Base-by-base conservation (phyloP, 2,329 filamentous ascomycete species). In the Paramyrothecium roridum region DNA sequence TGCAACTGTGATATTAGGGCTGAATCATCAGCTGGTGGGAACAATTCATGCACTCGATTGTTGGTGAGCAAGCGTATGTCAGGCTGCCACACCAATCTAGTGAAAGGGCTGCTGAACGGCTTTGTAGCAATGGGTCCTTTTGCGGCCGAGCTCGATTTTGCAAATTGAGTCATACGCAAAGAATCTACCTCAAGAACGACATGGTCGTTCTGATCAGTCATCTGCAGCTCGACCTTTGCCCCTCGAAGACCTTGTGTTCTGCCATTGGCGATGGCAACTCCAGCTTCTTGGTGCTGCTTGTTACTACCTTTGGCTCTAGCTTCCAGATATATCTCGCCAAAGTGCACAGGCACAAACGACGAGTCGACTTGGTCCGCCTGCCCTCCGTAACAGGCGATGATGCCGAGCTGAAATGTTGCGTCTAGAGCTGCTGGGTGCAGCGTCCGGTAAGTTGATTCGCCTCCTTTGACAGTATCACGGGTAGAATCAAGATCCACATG, bases 341-440 rank as follows among this genome's bases (percentile, higher is more conserved):
- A 16, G 17, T 37, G n/a, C 17, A 48, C 23, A 3, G 47, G 53
- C 26, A 54, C 52, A 47, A 43, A 45, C 23, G 47, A 8, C 11
- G 20, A 19, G 3, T 17, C 46, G 8, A 34, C 47, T 21, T 49
- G 49, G 8, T 54, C 30, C n/a, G 19, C 20, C 23, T 52, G 48
- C 16, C 55, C 55, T 17, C 52, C 55, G 30, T 54, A 21, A 43
- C 21, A 48, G 20, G 52, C 37, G 8, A 52, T 46, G 37, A 54
- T 10, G 2, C n/a, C 43, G 3, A 57, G 43, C 8, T 52, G 55
- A 40, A 54, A 12, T 8, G 16, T 4, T 17, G 48, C 17, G 37
- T 56, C 55, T 8, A 56, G 17, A 8, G 55, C n/a, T 12, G 52
- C 55, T 8, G 55, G 55, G n/a, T 56, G 55, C 13, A 56, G 3